A percentile compares a stretch with the other conserved stretches of the same genome.
These are phyloP conservation scores for Chlamydomonas sp. DNA, from an alignment of 139 green algal species.

Conservation along the genomic window DNA sequence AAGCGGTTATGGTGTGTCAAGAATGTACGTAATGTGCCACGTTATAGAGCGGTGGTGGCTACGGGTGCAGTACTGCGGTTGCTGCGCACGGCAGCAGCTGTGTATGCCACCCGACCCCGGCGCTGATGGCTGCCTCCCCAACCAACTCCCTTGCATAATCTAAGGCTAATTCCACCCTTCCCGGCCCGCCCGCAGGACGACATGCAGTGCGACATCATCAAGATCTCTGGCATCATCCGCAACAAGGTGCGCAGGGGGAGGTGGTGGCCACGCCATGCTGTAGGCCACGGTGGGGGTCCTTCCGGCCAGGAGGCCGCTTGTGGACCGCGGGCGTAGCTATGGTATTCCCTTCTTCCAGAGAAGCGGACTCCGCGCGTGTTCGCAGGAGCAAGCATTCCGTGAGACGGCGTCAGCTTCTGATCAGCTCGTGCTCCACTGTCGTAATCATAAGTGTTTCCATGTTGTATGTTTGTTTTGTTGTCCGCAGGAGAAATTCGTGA, in stretches of 20 bases:
- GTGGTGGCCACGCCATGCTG: background rate
- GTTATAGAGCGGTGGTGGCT: too few relatives aligned
- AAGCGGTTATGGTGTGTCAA: too few relatives aligned
- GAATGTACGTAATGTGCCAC: too few relatives aligned
- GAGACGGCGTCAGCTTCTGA: too few relatives aligned
- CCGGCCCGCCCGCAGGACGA: conserved; percentile 73
- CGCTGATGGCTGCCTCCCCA: background rate
- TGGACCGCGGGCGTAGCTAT: too few relatives aligned
- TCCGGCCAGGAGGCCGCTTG: too few relatives aligned
- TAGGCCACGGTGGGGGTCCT: too few relatives aligned
- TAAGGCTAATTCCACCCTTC: conserved; percentile 41
- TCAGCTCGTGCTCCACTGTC: too few relatives aligned
- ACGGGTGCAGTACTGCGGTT: background rate
- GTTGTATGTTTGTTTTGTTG: background rate
- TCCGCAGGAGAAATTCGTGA: conserved; percentile 93
- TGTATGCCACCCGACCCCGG: background rate
- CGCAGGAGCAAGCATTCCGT: too few relatives aligned
- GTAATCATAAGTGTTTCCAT: too few relatives aligned
- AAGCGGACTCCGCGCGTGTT: too few relatives aligned
- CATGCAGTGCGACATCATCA: conserved; percentile 98
- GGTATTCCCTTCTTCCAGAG: too few relatives aligned
- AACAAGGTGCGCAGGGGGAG: conserved; percentile 81
- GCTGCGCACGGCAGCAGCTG: background rate
- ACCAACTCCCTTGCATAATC: background rate
- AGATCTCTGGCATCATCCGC: conserved; percentile 94